Base-by-base conservation (phyloP, 352 stramenopile species). In the Globisporangium acanthophoron region DNA sequence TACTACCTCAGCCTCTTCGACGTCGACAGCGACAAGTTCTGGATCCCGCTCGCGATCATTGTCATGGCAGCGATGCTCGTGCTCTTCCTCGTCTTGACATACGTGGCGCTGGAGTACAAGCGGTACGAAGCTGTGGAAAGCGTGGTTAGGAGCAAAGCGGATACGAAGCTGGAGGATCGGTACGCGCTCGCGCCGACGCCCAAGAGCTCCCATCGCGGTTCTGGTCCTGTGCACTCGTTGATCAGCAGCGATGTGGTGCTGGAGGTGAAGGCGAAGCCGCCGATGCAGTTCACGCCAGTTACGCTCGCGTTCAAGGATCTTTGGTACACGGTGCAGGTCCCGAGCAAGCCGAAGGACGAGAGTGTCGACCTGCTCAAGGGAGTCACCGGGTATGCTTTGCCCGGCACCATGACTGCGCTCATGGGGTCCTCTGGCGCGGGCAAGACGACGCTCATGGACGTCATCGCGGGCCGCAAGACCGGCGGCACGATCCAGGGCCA, bases 1-100 rank as follows among this genome's bases (percentile, higher is more conserved):
- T 80, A 81, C 61, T 74, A 70, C 27, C 51, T 82, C 45, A 60
- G 37, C 18, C 40, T 61, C 55, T 83, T 70, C 53, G 62, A 71
- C 29, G 54, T 78, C 6, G 53, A 52, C 20, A 65, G 57, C 3
- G 58, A 58, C 11, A 62, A 64, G 47, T 29, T 41, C 13, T 80
- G 73, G 73, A 64, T 83, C 47, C 29, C 59, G 24, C 60, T 64
- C 20, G 71, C 56, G 39, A 68, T 73, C 20, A 53, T 62, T 24
- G 71, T 67, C 56, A 86, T 67, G 70, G 74, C 68, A n/a, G 59
- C 51, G 54, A 41, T 27, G 18, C 88, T 65, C 48, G 67, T 56
- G 35, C 49, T 65, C 50, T 87, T 65, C 68, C 84, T 58, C 65
- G 75, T 55, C 56, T 60, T 63, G 78, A 29, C 55, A 8, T 64